Evolutionary conservation across 106 monocot genomes (phyloP), one percentile per base, ranked within the genome.

Genomic region (Dendrobium chrysotoxum): DNA sequence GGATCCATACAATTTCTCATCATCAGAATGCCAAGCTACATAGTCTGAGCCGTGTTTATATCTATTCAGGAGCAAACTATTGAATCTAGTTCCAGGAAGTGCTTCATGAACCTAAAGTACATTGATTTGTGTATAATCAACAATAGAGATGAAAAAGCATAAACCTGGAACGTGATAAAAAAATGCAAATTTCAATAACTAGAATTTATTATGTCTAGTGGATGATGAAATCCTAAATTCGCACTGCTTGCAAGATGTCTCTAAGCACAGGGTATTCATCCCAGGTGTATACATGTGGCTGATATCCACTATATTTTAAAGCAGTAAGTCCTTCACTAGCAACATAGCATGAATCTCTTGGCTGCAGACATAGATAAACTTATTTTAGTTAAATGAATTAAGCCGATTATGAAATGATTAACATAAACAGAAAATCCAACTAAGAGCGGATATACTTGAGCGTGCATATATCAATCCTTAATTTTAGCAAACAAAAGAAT

Each of bases 21-120:
- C 95, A 76, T 99, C 99, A 71, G 99, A 85, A 83, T 99, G 99
- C 99, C 99, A 99, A 41, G 88, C 80, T 8, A 99, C 95, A 79
- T 93, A 95, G 55, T 99, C 95, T 77, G 91, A 85, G 11, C 95
- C 95, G 68, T 50, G 85, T 53, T 93, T 95, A 85, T 84, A 90
- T 78, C 88, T 83, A 80, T 93, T 93, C 72, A 93, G 76, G 20
- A 90, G 86, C 85, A 90, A 80, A 80, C 92, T 92, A 61, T 92
- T 92, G 44, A 92, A 92, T 55, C 58, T 86, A 84, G 93, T 93
- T n/a, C 89, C 91, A 18, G 99, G 95, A 86, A 99, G 84, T 38
- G 93, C 93, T 84, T 93, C 99, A 81, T 87, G 91, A 71, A 96
- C 89, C 96, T 96, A 75, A 28, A 71, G 18, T 21, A 2, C 67